Base-by-base conservation (phyloP, 345 rosid genomes). In the Sapria himalayana region DNA sequence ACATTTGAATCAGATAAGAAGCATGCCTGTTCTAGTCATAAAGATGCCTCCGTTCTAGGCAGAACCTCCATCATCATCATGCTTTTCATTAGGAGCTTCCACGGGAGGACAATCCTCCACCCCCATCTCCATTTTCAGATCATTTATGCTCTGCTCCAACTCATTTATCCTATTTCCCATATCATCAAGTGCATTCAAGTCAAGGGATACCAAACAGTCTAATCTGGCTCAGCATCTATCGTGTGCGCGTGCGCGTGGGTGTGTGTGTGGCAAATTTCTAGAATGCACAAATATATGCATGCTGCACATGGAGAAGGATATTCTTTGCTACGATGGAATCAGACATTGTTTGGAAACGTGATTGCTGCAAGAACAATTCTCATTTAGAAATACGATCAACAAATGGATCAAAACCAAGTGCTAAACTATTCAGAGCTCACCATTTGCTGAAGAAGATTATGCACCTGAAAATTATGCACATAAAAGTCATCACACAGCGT, bases 321-420 rank as follows among this genome's bases (percentile, higher is more conserved):
- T 79, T 70, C 81, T 85, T 85, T 15, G 70, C 33, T 37, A 85
- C 59, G 50, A 85, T 81, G 57, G 92, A 73, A 45, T 75, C 94
- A 0, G 96, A 85, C 94, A 81, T 81, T 32, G 85, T 67, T 61
- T 81, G 96, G 65, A 85, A 81, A 60, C 86, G 71, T 45, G 63
- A 43, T 81, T 85, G 96, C 96, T 81, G 81, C 64, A 67, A 54
- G 51, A 35, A 50, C 34, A 45, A 24, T 33, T 3, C 13, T 11
- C 21, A 48, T 54, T 31, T 57, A 22, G 18, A 47, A 54, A 18
- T 36, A 25, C 16, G 29, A 14, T 21, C 34, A 25, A 19, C 23
- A 20, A 19, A 34, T 46, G 49, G 31, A 43, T 33, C 51, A 49
- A 15, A 58, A 22, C 27, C 4, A 7, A 19, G 29, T 15, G 42